Percentiles rank a stretch among this genome's conserved stretches.
phyloP scores from a whole-genome alignment of 352 stramenopile species.

The Phytophthora meadii region DNA sequence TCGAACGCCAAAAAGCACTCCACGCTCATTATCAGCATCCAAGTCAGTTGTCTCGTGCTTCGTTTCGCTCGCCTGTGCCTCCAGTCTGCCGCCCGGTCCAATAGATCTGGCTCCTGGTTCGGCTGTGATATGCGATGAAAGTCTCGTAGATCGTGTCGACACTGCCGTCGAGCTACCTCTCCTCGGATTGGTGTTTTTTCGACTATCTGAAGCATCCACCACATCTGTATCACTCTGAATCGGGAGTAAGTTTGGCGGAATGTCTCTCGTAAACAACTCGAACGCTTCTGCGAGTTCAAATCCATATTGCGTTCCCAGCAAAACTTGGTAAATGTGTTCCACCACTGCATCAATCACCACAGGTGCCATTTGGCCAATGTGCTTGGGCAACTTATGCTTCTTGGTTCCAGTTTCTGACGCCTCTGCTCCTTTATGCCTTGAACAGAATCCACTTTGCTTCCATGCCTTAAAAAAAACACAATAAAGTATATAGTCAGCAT shows the following conservation, averaged over 20 bases:
- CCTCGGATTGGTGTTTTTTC: not conserved
- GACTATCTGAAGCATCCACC: slow-evolving; percentile 15
- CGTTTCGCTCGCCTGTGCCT: slow-evolving; percentile 28
- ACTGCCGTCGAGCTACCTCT: slow-evolving; percentile 4
- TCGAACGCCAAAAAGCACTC: slow-evolving; percentile 61
- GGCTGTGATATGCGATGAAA: slow-evolving; percentile 29
- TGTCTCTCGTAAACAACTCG: slow-evolving; percentile 70
- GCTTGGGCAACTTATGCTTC: slow-evolving; percentile 75
- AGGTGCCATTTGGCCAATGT: slow-evolving; percentile 52
- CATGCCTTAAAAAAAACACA: slow-evolving; percentile 54
- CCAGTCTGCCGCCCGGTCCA: slow-evolving; percentile 35
- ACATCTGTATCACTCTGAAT: slow-evolving; percentile 51
- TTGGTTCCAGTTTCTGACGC: slow-evolving; percentile 39
- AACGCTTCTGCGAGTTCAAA: slow-evolving; percentile 78
- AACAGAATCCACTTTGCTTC: slow-evolving; percentile 83
- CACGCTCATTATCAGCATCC: slow-evolving; percentile 5
- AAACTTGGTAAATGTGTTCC: slow-evolving; percentile 76
- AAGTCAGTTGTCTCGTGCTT: slow-evolving; percentile 17
- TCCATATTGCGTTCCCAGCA: slow-evolving; percentile 69
- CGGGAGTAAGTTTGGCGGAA: slow-evolving; percentile 55
- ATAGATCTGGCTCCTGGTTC: slow-evolving; percentile 26
- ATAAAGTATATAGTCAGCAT: slow-evolving; percentile 8
- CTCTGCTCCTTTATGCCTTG: slow-evolving; percentile 72
- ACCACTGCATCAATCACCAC: slow-evolving; percentile 81
- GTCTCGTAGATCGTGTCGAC: slow-evolving; percentile 16